Percentiles rank a stretch among this genome's conserved stretches.
Evolutionary conservation across 2,329 filamentous ascomycete genomes (phyloP).

Genomic region (Trichoderma koningiopsis): DNA sequence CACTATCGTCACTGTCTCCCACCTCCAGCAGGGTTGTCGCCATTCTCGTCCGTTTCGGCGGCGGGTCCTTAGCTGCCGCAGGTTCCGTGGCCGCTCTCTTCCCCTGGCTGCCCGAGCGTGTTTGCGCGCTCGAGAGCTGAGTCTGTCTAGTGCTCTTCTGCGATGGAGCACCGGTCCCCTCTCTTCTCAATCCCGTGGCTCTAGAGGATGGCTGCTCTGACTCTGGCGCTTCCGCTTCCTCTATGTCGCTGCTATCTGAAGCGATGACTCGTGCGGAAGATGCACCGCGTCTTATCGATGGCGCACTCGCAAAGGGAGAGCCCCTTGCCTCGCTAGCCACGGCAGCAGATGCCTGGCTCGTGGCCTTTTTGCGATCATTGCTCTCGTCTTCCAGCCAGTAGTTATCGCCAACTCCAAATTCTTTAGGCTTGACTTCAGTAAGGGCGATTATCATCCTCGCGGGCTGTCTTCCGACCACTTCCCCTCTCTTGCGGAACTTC

Average conservation of each 20-base stretch:
- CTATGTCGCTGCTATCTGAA: constrained; percentile 43
- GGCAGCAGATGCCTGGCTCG: constrained; percentile 33
- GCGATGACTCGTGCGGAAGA: constrained; percentile 33
- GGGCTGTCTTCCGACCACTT: constrained; percentile 45
- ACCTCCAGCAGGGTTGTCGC: constrained; percentile 41
- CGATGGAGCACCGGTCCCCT: constrained; percentile 33
- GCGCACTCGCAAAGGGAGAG: constrained; percentile 19
- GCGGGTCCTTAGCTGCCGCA: constrained; percentile 30
- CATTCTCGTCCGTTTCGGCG: constrained; percentile 39
- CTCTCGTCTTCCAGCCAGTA: constrained; percentile 69
- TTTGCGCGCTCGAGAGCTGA: constrained; percentile 34
- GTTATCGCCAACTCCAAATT: constrained; percentile 72
- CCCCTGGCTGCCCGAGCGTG: constrained; percentile 34
- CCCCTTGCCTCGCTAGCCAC: constrained; percentile 20
- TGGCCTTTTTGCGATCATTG: constrained; percentile 36
- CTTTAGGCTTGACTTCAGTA: constrained; percentile 70
- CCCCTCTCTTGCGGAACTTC: constrained; percentile 69
- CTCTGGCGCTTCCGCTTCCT: constrained; percentile 31
- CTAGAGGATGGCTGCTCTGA: neutral
- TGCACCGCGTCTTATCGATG: constrained; percentile 29
- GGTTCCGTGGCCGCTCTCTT: constrained; percentile 41
- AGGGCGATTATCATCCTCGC: constrained; percentile 67
- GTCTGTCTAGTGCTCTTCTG: constrained; percentile 35
- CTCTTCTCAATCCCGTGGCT: neutral
- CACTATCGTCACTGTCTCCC: constrained; percentile 51